Evolutionary conservation across 495 filamentous ascomycete genomes (phyloP), one percentile per base, ranked within the genome.

Genomic region (Mycothermus thermophilus): DNA sequence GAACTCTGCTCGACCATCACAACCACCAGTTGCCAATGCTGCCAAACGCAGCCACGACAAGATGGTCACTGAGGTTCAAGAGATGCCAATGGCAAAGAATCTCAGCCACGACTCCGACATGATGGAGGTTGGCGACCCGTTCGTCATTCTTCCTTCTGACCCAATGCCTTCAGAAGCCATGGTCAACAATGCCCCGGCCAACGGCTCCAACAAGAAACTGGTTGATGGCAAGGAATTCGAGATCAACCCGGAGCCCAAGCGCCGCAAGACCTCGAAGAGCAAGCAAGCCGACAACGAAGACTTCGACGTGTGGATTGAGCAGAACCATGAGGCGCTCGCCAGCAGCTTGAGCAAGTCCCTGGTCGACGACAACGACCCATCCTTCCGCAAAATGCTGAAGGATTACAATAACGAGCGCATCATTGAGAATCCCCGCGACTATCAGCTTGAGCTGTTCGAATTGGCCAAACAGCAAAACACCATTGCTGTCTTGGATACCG

Each of bases 401-500:
- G 46, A 55, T 12, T 50, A 50, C 19, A 56, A 58, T 35, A 57
- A 48, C 26, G 44, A 63, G 13, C 44, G 58, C 17, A 77, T 80
- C 36, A 82, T 81, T 37, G 65, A 73, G 10, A 76, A 73, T 39
- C 83, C 92, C 10, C 67, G 90, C 21, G 84, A 93, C 44, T 97
- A 96, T 49, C 90, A 97, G 54, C 62, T 80, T 20, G 88, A 96
- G 54, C 69, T 97, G 0, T 96, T 92, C 48, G 83, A 96, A 56
- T 71, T 72, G 43, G 88, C 90, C 13, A 94, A 92, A 52, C 42
- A 69, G 13, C 69, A 80, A 46, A 97, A 97, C 46, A 87, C 76
- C 10, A 93, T 97, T 48, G 90, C 87, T 2, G 92, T 97, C 9
- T 69, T 96, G n/a, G 86, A 93, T 52, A 95, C 90, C 23, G 87